phyloP scores from a whole-genome alignment of 2,329 filamentous ascomycete genomes.

The Cladosporium oxysporum region DNA sequence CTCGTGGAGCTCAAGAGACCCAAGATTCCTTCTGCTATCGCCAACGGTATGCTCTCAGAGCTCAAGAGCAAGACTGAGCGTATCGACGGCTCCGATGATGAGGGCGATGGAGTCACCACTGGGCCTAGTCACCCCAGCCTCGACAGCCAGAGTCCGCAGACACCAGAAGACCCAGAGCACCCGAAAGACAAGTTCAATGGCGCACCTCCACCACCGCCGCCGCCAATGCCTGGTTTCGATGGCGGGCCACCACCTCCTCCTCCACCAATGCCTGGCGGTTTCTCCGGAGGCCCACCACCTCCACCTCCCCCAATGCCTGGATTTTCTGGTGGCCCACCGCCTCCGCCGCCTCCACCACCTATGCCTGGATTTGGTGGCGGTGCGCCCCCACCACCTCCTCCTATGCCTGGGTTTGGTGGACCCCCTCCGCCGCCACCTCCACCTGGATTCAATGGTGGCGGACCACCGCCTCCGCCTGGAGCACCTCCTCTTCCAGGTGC shows the following conservation, averaged over 20 bases:
- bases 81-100: constrained; percentile 72
- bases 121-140: constrained; percentile 75
- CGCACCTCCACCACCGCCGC: constrained; percentile 44
- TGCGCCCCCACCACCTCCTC: constrained; percentile 63
- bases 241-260: constrained; percentile 40
- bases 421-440: constrained; percentile 51
- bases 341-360: constrained; percentile 42
- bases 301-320: constrained; percentile 52
- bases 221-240: constrained; percentile 31
- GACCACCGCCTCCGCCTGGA: constrained; percentile 64
- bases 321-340: constrained; percentile 45
- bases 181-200: constrained; percentile 42
- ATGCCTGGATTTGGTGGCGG: constrained; percentile 41
- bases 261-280: constrained; percentile 49
- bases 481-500: constrained; percentile 62
- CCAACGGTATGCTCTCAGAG: constrained; percentile 62
- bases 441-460: constrained; percentile 45
- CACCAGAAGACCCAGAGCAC: constrained; percentile 61
- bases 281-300: constrained; percentile 40
- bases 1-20: constrained; percentile 78
- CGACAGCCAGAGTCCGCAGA: constrained; percentile 69
- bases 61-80: constrained; percentile 74
- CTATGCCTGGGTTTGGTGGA: constrained; percentile 49
- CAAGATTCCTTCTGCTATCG: constrained; percentile 61
- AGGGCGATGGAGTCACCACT: constrained; percentile 70